A percentile compares a stretch with the other conserved stretches of the same genome.
phyloP scores from a whole-genome alignment of 1,139 yeast species.

The Debaryomycetaceae sp. region DNA sequence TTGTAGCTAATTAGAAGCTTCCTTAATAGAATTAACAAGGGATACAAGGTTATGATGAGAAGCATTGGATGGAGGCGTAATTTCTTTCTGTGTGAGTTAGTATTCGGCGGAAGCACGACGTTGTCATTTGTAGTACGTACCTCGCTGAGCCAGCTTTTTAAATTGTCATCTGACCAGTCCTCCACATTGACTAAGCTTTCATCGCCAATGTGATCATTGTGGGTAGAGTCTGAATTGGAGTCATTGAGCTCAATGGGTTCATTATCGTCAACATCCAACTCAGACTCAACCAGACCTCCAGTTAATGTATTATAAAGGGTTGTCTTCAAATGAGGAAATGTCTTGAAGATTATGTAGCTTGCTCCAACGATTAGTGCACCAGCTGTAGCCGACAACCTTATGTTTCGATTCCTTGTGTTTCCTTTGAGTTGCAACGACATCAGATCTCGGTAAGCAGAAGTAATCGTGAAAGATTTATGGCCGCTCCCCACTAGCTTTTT shows the following conservation, averaged over 20 bases:
- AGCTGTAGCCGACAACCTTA: conserved; percentile 24
- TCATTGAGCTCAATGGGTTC: conserved; percentile 21
- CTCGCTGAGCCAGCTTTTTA: conserved; percentile 31
- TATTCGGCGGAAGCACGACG: conserved; percentile 12
- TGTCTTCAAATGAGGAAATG: conserved; percentile 48
- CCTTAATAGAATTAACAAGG: conserved; percentile 43
- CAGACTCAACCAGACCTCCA: conserved; percentile 16
- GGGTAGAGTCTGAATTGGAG: conserved; percentile 1
- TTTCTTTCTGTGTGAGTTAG: conserved; percentile 42
- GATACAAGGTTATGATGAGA: conserved; percentile 44
- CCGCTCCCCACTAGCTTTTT: no score
- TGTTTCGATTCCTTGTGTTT: conserved; percentile 9
- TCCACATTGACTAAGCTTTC: conserved; percentile 25
- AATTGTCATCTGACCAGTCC: conserved; percentile 37
- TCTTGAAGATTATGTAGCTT: conserved; percentile 39
- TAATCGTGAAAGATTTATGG: no score
- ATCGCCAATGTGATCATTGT: conserved; percentile 10
- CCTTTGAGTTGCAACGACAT: conserved; percentile 13
- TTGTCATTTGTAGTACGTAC: conserved; percentile 21
- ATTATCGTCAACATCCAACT: conserved; percentile 16
- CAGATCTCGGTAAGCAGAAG: no score
- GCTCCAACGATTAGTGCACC: conserved; percentile 44
- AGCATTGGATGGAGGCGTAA: conserved; percentile 45
- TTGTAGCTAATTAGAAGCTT: conserved; percentile 20
- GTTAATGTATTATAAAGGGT: conserved; percentile 21